Evolutionary conservation across 768 basidiomycete genomes (phyloP).

Genomic region (Lactarius sanguifluus): DNA sequence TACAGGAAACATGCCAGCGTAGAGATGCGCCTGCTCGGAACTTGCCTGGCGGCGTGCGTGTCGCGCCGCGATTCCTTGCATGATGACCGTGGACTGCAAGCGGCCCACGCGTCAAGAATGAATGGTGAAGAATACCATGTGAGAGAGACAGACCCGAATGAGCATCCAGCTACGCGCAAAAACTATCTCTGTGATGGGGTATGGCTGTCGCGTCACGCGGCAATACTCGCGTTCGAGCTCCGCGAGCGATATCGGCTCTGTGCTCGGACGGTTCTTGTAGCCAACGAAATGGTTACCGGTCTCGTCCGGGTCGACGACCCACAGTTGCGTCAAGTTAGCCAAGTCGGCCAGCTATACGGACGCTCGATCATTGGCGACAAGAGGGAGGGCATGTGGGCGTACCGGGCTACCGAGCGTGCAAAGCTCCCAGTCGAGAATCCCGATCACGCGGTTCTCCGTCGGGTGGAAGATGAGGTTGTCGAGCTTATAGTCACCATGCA

Average conservation of each 20-base stretch:
- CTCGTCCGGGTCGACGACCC: slow-evolving; percentile 54
- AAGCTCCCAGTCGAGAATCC: slow-evolving; percentile 96
- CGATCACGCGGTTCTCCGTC: slow-evolving; percentile 88
- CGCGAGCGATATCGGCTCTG: slow-evolving; percentile 64
- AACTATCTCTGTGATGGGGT: slow-evolving; percentile 75
- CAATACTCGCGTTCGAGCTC: slow-evolving; percentile 84
- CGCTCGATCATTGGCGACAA: background rate
- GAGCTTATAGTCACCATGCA: slow-evolving; percentile 98
- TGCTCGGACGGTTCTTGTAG: slow-evolving; percentile 59
- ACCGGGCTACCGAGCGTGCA: slow-evolving; percentile 93
- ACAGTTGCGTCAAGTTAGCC: slow-evolving; percentile 86
- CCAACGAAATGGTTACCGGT: slow-evolving; percentile 35
- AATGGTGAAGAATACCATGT: background rate
- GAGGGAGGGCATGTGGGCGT: slow-evolving; percentile 33
- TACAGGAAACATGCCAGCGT: slow-evolving; percentile 50
- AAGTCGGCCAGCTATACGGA: slow-evolving; percentile 75
- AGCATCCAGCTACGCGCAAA: slow-evolving; percentile 87
- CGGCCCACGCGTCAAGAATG: slow-evolving; percentile 22
- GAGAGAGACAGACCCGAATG: slow-evolving; percentile 57
- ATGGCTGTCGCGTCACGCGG: slow-evolving; percentile 57
- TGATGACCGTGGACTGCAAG: slow-evolving; percentile 69
- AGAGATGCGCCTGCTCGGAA: slow-evolving; percentile 67
- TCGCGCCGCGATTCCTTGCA: slow-evolving; percentile 89
- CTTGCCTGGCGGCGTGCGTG: slow-evolving; percentile 85
- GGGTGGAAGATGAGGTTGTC: slow-evolving; percentile 96